Evolutionary conservation across 306 rosid genomes (phyloP), one percentile per base, ranked within the genome.

Genomic region (Cucumis cinereus): DNA sequence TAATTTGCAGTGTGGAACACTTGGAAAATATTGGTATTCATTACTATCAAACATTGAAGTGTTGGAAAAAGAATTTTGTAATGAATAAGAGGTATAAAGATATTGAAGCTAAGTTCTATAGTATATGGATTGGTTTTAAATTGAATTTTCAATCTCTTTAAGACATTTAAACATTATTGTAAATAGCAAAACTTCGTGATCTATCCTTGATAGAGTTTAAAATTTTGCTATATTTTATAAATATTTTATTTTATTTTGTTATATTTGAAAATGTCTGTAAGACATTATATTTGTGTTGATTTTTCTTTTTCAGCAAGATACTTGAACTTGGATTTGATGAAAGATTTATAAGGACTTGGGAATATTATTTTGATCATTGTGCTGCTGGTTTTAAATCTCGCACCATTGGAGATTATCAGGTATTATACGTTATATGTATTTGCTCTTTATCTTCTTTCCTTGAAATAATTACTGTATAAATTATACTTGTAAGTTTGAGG

Each of bases 51-150:
- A 52, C 56, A 17, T 52, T 52, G 22, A 52, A 0, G 22, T 54
- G 58, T 54, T 54, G 58, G 58, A 54, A 0, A 54, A 84, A 86
- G 77, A 89, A 86, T 70, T 93, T 93, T 85, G 10, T 84, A 84
- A 86, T 64, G 28, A 89, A 82, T 62, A 81, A 84, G 14, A 80
- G 87, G 97, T 93, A 69, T 12, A 3, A 0, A 77, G 40, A 38
- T 45, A 45, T 10, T n/a, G 15, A 79, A 69, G 58, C 57, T 0
- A 16, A 4, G 9, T 52, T 17, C 1, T 52, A 5, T 0, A 49
- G 5, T 4, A 17, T 3, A 17, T 52, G 22, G 10, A 52, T 54
- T 50, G 58, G 4, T 54, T 16, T 54, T 8, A 8, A 53, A 53
- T 53, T 53, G 23, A 6, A 16, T 0, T 15, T 16, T 16, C 1